Evolutionary conservation across 1,139 yeast species (phyloP).

Genomic region (Saccharomyces uvarum): DNA sequence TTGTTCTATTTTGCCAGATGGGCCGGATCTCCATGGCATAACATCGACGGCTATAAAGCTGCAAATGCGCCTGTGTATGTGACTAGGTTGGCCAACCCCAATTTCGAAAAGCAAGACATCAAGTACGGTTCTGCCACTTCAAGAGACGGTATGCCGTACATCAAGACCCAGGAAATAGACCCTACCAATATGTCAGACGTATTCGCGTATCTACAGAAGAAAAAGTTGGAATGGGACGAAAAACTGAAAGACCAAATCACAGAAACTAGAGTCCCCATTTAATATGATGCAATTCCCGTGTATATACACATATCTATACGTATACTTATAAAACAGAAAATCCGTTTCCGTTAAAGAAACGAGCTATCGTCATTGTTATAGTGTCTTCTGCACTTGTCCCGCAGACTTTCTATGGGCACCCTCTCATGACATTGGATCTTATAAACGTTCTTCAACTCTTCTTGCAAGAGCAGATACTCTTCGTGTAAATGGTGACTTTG

Average conservation of each 20-base stretch:
- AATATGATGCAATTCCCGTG: neutral
- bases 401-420: slow-evolving; percentile 1
- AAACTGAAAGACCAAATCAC: slow-evolving; percentile 65
- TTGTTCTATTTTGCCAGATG: slow-evolving; percentile 79
- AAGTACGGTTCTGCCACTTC: slow-evolving; percentile 74
- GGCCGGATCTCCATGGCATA: slow-evolving; percentile 81
- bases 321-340: neutral
- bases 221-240: slow-evolving; percentile 58
- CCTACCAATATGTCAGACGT: slow-evolving; percentile 60
- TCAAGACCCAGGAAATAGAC: slow-evolving; percentile 50
- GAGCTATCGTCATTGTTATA: neutral
- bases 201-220: slow-evolving; percentile 47
- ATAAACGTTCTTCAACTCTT: slow-evolving; percentile 11
- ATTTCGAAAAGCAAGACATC: slow-evolving; percentile 40
- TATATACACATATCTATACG: neutral
- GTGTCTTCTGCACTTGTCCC: slow-evolving; percentile 1
- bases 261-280: slow-evolving; percentile 38
- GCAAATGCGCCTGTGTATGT: slow-evolving; percentile 76
- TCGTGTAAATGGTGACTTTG: slow-evolving; percentile 18
- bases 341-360: neutral
- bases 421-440: neutral
- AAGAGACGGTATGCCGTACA: slow-evolving; percentile 55
- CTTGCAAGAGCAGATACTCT: slow-evolving; percentile 15
- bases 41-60: slow-evolving; percentile 78
- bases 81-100: slow-evolving; percentile 42